Evolutionary conservation across 805 yeast species (phyloP).

Genomic region (Ogataea ganodermae): DNA sequence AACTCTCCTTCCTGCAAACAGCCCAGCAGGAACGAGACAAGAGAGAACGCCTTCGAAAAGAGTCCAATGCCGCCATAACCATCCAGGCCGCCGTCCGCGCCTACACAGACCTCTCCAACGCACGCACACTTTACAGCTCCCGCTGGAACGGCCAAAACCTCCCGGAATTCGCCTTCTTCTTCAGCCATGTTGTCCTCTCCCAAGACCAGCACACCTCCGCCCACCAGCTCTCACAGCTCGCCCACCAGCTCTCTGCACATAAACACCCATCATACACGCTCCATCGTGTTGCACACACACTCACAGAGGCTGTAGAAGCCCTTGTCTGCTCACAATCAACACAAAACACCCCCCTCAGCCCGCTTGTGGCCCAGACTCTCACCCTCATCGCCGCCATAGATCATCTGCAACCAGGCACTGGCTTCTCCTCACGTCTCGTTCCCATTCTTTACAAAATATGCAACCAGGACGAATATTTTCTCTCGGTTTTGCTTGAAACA

Average conservation of each 20-base stretch:
- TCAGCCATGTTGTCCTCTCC: slow-evolving; percentile 17
- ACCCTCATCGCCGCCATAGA: not conserved
- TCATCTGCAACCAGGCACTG: not conserved
- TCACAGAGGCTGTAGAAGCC: not conserved
- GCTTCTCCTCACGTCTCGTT: slow-evolving; percentile 3
- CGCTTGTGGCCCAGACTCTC: not conserved
- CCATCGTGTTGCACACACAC: not conserved
- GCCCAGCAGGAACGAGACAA: slow-evolving; percentile 66
- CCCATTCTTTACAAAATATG: slow-evolving; percentile 9
- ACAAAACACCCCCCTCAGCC: not conserved
- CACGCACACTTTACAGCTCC: slow-evolving; percentile 25
- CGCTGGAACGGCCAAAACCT: slow-evolving; percentile 29
- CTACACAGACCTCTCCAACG: slow-evolving; percentile 35
- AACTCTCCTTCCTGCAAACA: slow-evolving; percentile 53
- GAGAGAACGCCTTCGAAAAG: slow-evolving; percentile 57
- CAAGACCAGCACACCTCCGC: slow-evolving; percentile 11
- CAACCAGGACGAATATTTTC: slow-evolving; percentile 8
- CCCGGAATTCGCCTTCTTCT: slow-evolving; percentile 35
- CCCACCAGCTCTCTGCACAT: not conserved
- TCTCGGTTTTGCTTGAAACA: slow-evolving; percentile 6
- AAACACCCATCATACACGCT: not conserved
- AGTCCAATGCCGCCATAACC: slow-evolving; percentile 47
- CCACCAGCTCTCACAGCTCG: slow-evolving; percentile 15
- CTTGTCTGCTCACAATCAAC: not conserved
- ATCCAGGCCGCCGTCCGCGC: slow-evolving; percentile 54